These are phyloP conservation scores for Teratosphaeria destructans DNA, from an alignment of 2,329 filamentous ascomycete species.

Conservation along the genomic window DNA sequence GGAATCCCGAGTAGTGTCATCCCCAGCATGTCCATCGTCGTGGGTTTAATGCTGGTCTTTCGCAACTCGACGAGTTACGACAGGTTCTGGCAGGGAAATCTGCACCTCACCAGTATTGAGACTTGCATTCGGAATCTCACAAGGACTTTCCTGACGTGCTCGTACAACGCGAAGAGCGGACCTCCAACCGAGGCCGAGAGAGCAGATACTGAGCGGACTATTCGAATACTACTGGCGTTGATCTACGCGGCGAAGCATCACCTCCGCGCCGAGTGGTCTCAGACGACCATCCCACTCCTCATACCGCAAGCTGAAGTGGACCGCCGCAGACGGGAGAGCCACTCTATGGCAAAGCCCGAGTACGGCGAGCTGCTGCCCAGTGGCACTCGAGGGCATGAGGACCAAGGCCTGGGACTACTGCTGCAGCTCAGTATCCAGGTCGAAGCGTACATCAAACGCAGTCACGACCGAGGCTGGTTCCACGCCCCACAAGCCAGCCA, in stretches of 20 bases:
- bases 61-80: conserved; percentile 55
- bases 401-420: conserved; percentile 48
- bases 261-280: conserved; percentile 51
- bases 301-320: conserved; percentile 14
- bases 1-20: conserved; percentile 51
- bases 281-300: conserved; percentile 26
- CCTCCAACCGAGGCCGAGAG: conserved; percentile 34
- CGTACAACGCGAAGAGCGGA: conserved; percentile 19
- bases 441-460: conserved; percentile 50
- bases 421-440: conserved; percentile 51
- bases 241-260: conserved; percentile 56
- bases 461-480: conserved; percentile 47
- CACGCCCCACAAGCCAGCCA: conserved; percentile 48
- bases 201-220: conserved; percentile 47
- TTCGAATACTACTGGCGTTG: conserved; percentile 50
- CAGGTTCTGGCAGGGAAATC: conserved; percentile 46
- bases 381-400: conserved; percentile 36
- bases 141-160: conserved; percentile 44
- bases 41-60: conserved; percentile 58
- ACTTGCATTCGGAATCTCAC: conserved; percentile 52
- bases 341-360: conserved; percentile 23
- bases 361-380: conserved; percentile 25
- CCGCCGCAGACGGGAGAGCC: conserved; percentile 17
- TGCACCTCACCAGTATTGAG: conserved; percentile 44
- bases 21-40: conserved; percentile 53